phyloP scores from a whole-genome alignment of 345 rosid genomes.

The Citrus unshiu region DNA sequence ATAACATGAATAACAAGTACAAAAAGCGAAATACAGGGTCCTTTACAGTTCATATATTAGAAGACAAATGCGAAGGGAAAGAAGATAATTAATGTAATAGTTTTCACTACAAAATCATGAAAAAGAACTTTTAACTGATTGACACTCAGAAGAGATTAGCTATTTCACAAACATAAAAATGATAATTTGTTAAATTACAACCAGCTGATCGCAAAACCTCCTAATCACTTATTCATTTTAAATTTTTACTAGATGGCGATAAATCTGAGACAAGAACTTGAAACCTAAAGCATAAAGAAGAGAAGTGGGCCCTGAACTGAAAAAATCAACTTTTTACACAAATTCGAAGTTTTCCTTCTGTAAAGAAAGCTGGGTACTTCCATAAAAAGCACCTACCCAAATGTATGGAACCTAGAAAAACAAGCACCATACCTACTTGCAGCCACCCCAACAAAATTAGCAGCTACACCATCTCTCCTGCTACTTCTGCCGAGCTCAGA shows the following conservation, averaged over 20 bases:
- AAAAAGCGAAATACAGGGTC: too few relatives aligned
- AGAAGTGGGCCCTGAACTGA: not conserved
- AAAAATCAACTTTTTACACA: not conserved
- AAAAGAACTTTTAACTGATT: too few relatives aligned
- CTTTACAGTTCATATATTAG: not conserved
- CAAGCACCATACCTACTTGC: constrained; percentile 43
- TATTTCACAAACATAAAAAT: too few relatives aligned
- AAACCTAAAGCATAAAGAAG: not conserved
- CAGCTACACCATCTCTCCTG: constrained; percentile 20
- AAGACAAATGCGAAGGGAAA: not conserved
- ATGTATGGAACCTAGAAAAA: not conserved
- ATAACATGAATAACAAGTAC: too few relatives aligned
- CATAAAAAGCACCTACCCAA: not conserved
- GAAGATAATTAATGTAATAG: too few relatives aligned
- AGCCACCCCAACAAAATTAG: constrained; percentile 33
- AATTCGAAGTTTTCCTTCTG: not conserved
- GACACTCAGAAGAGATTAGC: too few relatives aligned
- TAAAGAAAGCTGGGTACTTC: not conserved
- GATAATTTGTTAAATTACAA: too few relatives aligned
- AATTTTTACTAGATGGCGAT: not conserved
- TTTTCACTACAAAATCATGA: too few relatives aligned
- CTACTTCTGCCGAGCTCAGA: constrained; percentile 22
- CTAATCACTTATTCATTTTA: not conserved
- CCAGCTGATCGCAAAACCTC: too few relatives aligned
- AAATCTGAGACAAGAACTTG: not conserved